These are phyloP conservation scores for Chalciporus piperatus DNA, from an alignment of 768 basidiomycete genomes.

Conservation along the genomic window DNA sequence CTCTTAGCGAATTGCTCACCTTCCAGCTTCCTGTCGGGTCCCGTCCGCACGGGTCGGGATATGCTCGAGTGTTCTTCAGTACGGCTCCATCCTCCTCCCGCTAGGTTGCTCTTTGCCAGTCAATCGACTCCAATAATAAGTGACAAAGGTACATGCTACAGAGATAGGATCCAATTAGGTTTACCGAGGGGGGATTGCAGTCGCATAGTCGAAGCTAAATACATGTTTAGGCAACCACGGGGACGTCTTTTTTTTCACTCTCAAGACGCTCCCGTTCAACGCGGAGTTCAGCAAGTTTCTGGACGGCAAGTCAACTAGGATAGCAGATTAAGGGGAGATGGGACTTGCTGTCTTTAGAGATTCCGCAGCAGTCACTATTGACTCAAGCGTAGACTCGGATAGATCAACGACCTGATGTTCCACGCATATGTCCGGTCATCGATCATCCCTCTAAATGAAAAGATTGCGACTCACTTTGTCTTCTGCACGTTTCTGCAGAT, in stretches of 20 bases:
- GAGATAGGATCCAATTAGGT: slow-evolving; percentile 30
- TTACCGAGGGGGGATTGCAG: slow-evolving; percentile 19
- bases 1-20: too few relatives aligned
- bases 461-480: slow-evolving; percentile 41
- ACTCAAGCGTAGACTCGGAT: slow-evolving; percentile 67
- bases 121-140: not conserved
- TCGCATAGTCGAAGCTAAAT: slow-evolving; percentile 13
- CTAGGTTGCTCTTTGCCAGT: too few relatives aligned
- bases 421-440: not conserved
- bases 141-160: slow-evolving; percentile 8
- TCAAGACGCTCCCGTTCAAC: slow-evolving; percentile 38
- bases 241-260: slow-evolving; percentile 40
- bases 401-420: slow-evolving; percentile 51
- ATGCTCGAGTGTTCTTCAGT: too few relatives aligned
- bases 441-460: not conserved
- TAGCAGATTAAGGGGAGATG: not conserved
- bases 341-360: slow-evolving; percentile 55
- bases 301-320: slow-evolving; percentile 1
- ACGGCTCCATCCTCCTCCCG: too few relatives aligned
- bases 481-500: slow-evolving; percentile 47
- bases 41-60: too few relatives aligned
- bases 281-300: slow-evolving; percentile 34
- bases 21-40: too few relatives aligned
- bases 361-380: slow-evolving; percentile 54
- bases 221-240: slow-evolving; percentile 26